Evolutionary conservation across 371 early-diverging fungal species (phyloP), one percentile per base, ranked within the genome.

Genomic region (Mortierella sp.): DNA sequence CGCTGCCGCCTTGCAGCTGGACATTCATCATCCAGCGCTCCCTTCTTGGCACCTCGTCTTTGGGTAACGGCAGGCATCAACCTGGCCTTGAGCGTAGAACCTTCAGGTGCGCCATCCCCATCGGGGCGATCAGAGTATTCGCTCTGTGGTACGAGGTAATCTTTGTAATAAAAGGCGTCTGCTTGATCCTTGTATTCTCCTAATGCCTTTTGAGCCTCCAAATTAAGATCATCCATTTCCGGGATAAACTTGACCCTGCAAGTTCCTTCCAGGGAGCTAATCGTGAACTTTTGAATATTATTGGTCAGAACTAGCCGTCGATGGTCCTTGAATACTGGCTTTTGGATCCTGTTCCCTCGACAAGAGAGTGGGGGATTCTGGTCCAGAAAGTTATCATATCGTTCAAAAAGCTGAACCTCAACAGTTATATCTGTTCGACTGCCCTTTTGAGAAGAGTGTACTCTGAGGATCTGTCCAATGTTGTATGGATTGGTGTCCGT

Each of bases 281-380:
- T 28, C 14, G 55, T 1, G 16, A 26, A 55, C 14, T 55, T 55
- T 55, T 55, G 55, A 16, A 26, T 55, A 11, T 30, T 55, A 24
- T 55, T 26, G 8, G 55, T 55, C 20, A 55, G 12, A 28, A 55
- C 55, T 12, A 55, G 55, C 26, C 55, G 55, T 28, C 28, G 24
- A 26, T 55, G 24, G 20, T 55, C 55, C 28, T 55, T 55, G 55
- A 55, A 55, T 55, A 55, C 28, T 28, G 55, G 55, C 28, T 55
- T 55, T 11, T 55, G 55, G 55, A 55, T 55, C 20, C 55, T 55
- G 28, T 55, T 55, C 12, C 28, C 55, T 55, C 24, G 24, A 26
- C 28, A 24, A 4, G 24, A 12, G 55, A 55, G 22, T 8, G 28
- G 1, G 4, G 55, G 55, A 55, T 55, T 55, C 11, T 28, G 24